Evolutionary conservation across 306 rosid species (phyloP).

Genomic region (Begonia peltatifolia): DNA sequence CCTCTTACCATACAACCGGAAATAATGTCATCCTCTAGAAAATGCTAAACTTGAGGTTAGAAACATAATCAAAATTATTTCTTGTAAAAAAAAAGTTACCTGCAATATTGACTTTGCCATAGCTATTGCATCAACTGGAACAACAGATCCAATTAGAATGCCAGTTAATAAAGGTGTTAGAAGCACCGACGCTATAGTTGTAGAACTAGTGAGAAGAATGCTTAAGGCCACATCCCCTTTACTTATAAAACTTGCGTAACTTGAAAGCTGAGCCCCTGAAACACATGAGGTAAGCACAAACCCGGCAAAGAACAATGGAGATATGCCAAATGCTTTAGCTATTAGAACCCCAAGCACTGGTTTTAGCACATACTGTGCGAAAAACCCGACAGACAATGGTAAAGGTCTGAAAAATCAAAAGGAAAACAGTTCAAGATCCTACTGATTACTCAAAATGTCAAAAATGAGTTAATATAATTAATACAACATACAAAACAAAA

Average conservation of each 20-base stretch:
- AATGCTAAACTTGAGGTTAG: no score
- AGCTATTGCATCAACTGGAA: constrained; percentile 86
- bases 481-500: constrained; percentile 1
- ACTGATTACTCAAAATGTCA: constrained; percentile 10
- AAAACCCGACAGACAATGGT: constrained; percentile 69
- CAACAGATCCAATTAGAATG: constrained; percentile 74
- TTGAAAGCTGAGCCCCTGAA: constrained; percentile 92
- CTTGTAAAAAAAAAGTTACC: constrained; percentile 25
- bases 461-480: constrained; percentile 3
- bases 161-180: constrained; percentile 71
- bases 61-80: neutral
- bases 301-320: constrained; percentile 69
- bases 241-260: constrained; percentile 86
- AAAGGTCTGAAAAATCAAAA: constrained; percentile 61
- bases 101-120: constrained; percentile 95
- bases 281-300: constrained; percentile 88
- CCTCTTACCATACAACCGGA: no score
- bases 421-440: constrained; percentile 18
- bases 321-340: constrained; percentile 58
- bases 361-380: constrained; percentile 70
- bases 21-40: no score
- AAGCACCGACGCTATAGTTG: constrained; percentile 79
- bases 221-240: constrained; percentile 91
- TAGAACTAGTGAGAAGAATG: constrained; percentile 83
- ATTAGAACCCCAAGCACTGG: constrained; percentile 70